These are phyloP conservation scores for Aspergillus intermedius DNA, from an alignment of 2,329 filamentous ascomycete genomes.

Conservation along the genomic window DNA sequence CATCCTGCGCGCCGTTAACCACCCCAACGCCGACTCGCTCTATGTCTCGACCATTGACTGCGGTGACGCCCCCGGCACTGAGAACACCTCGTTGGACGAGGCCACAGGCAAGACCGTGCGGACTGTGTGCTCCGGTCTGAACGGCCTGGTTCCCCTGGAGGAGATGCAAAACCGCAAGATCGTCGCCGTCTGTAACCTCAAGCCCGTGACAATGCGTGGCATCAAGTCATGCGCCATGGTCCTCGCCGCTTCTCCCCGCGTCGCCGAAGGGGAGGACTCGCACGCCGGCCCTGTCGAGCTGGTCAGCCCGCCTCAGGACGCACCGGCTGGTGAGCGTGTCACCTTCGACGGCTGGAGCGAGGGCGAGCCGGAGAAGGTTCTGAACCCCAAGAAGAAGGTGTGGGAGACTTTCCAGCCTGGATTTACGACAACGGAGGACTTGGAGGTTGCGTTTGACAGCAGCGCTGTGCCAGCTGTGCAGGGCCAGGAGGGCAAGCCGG, in stretches of 20 bases:
- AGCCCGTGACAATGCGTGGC: constrained; percentile 98
- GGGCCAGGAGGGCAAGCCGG: constrained; percentile 53
- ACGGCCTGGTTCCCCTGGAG: constrained; percentile 83
- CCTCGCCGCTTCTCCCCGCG: constrained; percentile 79
- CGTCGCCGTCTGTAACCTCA: constrained; percentile 92
- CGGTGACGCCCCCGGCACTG: constrained; percentile 75
- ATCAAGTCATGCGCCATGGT: constrained; percentile 82
- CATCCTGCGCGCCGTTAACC: constrained; percentile 90
- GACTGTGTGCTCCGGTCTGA: constrained; percentile 94
- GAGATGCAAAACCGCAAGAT: constrained; percentile 98
- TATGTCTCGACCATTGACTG: constrained; percentile 94
- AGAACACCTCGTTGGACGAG: constrained; percentile 72
- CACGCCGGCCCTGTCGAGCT: constrained; percentile 90
- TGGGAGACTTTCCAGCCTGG: constrained; percentile 97
- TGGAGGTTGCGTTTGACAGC: constrained; percentile 84
- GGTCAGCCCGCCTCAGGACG: constrained; percentile 70
- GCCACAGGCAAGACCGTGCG: constrained; percentile 87
- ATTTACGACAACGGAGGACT: constrained; percentile 76
- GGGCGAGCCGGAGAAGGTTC: constrained; percentile 81
- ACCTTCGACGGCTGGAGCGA: constrained; percentile 85
- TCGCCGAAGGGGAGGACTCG: constrained; percentile 74
- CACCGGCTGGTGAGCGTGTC: constrained; percentile 77
- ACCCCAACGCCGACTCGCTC: constrained; percentile 93
- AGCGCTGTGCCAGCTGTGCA: constrained; percentile 67
- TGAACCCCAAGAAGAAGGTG: constrained; percentile 99